Evolutionary conservation across 192 early-diverging fungal species (phyloP).

Genomic region (Rhizophagus sp.): DNA sequence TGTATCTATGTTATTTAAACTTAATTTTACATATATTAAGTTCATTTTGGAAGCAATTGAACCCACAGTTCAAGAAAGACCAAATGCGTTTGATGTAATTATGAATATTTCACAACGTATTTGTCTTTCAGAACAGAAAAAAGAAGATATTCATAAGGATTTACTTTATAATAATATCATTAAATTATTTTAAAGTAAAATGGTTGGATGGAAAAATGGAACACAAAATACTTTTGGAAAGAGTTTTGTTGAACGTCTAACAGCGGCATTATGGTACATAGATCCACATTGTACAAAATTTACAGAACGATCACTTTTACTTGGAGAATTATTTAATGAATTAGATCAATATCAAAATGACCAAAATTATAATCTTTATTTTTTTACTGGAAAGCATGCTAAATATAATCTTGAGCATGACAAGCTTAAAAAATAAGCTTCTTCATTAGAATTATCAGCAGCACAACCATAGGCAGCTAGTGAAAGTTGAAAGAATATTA

Average conservation of each 20-base stretch:
- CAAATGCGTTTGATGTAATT: neutral
- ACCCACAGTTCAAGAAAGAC: neutral
- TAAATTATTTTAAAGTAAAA: neutral
- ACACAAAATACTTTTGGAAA: neutral
- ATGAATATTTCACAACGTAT: neutral
- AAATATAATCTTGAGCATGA: neutral
- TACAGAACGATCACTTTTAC: neutral
- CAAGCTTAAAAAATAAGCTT: neutral
- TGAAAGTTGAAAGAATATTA: neutral
- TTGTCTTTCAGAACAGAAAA: neutral
- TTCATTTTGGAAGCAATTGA: too few relatives aligned
- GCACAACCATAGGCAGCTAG: neutral
- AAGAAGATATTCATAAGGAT: neutral
- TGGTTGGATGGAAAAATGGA: neutral
- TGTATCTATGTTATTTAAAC: neutral
- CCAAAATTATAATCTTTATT: slow-evolving; percentile 2
- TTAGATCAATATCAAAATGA: neutral
- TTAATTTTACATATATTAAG: too few relatives aligned
- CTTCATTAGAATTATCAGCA: neutral
- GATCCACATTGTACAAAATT: neutral
- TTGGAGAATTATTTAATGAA: neutral
- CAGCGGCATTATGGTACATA: neutral
- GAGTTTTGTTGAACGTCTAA: slow-evolving; percentile 6
- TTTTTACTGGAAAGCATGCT: neutral
- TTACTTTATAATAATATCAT: slow-evolving; percentile 8